phyloP scores from a whole-genome alignment of 441 rosid genomes.

The Rhodomyrtus psidioides region DNA sequence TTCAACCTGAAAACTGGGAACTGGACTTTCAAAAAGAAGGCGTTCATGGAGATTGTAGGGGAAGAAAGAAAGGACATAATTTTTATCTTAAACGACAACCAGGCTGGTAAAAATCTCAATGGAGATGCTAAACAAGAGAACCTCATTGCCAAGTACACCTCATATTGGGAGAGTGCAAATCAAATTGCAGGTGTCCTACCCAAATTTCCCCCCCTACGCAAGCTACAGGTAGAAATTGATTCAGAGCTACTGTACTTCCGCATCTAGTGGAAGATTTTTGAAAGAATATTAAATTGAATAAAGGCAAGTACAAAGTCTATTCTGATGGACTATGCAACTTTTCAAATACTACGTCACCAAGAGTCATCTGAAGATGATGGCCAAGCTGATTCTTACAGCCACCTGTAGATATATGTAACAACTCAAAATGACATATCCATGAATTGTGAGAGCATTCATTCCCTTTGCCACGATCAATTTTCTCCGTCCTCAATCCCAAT shows the following conservation, averaged over 20 bases:
- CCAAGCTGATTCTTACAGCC: not conserved
- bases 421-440: not conserved
- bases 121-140: not conserved
- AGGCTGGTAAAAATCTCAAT: not conserved
- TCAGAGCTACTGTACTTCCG: constrained; percentile 22
- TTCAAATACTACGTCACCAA: not conserved
- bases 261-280: constrained; percentile 9
- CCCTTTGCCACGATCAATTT: not conserved
- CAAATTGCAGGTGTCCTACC: constrained; percentile 38
- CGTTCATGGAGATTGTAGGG: constrained; percentile 2
- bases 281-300: not conserved
- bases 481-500: not conserved
- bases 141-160: not conserved
- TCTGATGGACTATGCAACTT: not conserved
- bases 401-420: not conserved
- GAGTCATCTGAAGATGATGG: not conserved
- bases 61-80: not conserved
- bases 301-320: not conserved
- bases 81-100: not conserved
- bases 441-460: not conserved
- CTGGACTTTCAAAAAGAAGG: constrained; percentile 29
- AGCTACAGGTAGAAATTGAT: constrained; percentile 17
- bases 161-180: constrained; percentile 34
- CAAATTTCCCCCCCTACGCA: constrained; percentile 28
- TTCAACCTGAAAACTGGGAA: constrained; percentile 28